Evolutionary conservation across 352 stramenopile species (phyloP).

Genomic region (Pythium utonaiense): DNA sequence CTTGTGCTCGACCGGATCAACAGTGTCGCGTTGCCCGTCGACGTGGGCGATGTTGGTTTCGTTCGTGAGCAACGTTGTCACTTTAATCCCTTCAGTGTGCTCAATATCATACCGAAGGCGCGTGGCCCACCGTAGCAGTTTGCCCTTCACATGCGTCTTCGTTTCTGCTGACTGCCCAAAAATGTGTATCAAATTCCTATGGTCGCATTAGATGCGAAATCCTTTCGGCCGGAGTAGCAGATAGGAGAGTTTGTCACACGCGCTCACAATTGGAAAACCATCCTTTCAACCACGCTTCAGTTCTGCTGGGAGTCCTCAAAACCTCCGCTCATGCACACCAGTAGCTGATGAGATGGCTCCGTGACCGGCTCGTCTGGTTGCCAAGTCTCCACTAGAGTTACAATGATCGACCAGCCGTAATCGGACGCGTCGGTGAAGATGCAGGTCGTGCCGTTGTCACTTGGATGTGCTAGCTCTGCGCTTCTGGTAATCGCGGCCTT

Average conservation of each 20-base stretch:
- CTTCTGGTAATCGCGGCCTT: background rate
- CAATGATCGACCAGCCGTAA: slow-evolving; percentile 11
- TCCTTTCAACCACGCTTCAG: background rate
- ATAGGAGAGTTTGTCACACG: too few species aligned
- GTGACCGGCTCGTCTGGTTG: background rate
- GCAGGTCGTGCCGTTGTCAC: slow-evolving; percentile 4
- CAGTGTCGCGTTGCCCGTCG: too few species aligned
- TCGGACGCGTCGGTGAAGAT: slow-evolving; percentile 12
- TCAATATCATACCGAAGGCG: too few species aligned
- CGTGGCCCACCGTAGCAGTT: too few species aligned
- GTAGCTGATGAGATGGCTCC: background rate
- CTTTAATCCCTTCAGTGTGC: too few species aligned
- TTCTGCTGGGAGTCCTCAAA: background rate
- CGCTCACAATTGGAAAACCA: background rate
- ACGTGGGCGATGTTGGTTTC: too few species aligned
- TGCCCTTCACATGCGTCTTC: too few species aligned
- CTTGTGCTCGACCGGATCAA: too few species aligned
- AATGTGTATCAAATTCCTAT: background rate
- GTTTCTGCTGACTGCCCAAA: too few species aligned
- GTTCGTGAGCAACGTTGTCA: too few species aligned
- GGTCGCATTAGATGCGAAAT: background rate
- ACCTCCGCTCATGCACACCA: background rate
- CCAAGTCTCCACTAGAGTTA: slow-evolving; percentile 3
- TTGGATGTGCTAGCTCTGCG: background rate
- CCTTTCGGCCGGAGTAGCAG: background rate